Evolutionary conservation across 2,329 filamentous ascomycete species (phyloP), one percentile per base, ranked within the genome.

Genomic region (Ceratocystis diversiconidia): DNA sequence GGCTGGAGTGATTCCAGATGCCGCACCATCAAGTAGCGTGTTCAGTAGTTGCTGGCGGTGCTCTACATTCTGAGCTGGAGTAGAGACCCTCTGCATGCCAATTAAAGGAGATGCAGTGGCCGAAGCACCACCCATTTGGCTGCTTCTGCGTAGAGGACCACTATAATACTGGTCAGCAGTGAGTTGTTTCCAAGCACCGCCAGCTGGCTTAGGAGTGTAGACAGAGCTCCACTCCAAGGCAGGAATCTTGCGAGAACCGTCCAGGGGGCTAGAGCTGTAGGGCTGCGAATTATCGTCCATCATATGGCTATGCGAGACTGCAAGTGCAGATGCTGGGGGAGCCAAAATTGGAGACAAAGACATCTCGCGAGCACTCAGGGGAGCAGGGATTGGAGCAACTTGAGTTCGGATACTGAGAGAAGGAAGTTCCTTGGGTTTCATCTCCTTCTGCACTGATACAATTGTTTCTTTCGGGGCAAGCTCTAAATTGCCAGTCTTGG

Each of bases 81-180:
- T 61, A 22, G 55, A 28, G 28, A 65, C 30, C 8, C 43, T 60
- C 19, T 61, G 63, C 19, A 30, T 48, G 5, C 43, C 52, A 25
- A 65, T 50, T 57, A 65, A 48, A 15, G 63, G 63, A 59, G 63
- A 65, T 8, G 44, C 57, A 59, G 63, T 41, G 50, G 63, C 41
- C 5, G 63, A 48, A n/a, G 22, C 22, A 19, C 63, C 36, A 12
- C 55, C 63, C n/a, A 61, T 60, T 19, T 61, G 62, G 25, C 62
- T 59, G 30, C 44, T 62, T 22, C 65, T 62, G 44, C 57, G 62
- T 30, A 61, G 28, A 19, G 63, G 52, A 19, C 66, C 66, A 19
- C 64, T 67, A 15, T 67, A 67, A 41, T 67, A 67, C 41, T 67
- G 66, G 30, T 65, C 66, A 17, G 66, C 62, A 43, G 66, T 67